Percentiles rank a stretch among this genome's conserved stretches.
Evolutionary conservation across 106 monocot species (phyloP).

Genomic region (Platanthera zijinensis): DNA sequence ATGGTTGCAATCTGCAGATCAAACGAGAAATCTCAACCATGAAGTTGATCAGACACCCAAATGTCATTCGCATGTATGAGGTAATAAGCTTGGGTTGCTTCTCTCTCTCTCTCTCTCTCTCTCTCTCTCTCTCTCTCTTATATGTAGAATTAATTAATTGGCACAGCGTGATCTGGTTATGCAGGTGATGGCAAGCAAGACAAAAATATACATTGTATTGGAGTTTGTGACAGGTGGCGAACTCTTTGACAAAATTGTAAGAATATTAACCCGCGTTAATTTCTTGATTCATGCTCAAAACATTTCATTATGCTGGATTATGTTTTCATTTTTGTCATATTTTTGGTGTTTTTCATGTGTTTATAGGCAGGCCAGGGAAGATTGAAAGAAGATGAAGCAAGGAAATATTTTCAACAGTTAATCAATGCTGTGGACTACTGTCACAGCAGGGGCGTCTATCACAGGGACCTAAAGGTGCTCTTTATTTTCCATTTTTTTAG

Average conservation of each 20-base stretch:
- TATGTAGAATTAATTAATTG: neutral
- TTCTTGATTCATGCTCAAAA: neutral
- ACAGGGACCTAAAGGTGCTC: conserved; percentile 82
- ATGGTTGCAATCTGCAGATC: conserved; percentile 37
- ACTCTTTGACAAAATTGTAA: conserved; percentile 93
- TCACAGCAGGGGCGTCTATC: conserved; percentile 90
- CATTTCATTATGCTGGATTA: neutral
- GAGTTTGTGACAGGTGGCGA: conserved; percentile 85
- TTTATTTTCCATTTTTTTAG: neutral
- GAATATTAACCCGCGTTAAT: conserved; percentile 10
- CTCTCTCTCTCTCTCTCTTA: neutral
- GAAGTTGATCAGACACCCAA: conserved; percentile 82
- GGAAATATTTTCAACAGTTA: conserved; percentile 91
- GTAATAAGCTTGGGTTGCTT: conserved; percentile 29
- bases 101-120: neutral
- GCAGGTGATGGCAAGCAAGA: conserved; percentile 97
- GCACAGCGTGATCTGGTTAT: neutral
- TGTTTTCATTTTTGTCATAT: neutral
- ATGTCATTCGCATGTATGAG: conserved; percentile 74
- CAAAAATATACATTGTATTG: conserved; percentile 84
- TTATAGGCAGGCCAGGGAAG: conserved; percentile 54
- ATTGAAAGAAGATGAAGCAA: conserved; percentile 87
- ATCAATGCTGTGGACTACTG: conserved; percentile 93
- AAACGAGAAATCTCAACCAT: conserved; percentile 90
- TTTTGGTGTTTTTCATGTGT: conserved; percentile 5